phyloP scores from a whole-genome alignment of 2,329 filamentous ascomycete species.

The Penicillium sumatraense region DNA sequence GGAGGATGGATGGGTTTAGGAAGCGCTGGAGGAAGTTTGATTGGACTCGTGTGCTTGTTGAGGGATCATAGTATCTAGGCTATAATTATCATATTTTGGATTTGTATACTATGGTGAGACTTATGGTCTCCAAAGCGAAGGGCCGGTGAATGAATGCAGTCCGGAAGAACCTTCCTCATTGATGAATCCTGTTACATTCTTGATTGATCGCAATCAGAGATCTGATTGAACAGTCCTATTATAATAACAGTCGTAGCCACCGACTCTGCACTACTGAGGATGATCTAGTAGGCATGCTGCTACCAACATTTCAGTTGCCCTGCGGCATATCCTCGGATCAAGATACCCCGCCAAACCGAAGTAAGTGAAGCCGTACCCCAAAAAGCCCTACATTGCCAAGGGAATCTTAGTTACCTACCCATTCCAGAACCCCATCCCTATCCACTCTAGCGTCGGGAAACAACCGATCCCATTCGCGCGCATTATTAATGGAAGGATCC shows the following conservation, averaged over 20 bases:
- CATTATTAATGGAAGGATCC: background rate
- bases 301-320: too few relatives aligned
- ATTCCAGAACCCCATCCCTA: background rate
- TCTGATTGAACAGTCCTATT: too few relatives aligned
- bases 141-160: background rate
- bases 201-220: too few relatives aligned
- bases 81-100: background rate
- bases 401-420: background rate
- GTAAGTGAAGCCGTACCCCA: background rate
- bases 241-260: too few relatives aligned
- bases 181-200: background rate
- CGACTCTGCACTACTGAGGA: too few relatives aligned
- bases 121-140: too few relatives aligned
- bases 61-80: conserved; percentile 41
- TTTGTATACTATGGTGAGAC: background rate
- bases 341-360: background rate
- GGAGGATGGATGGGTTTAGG: conserved; percentile 75
- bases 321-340: too few relatives aligned
- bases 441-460: too few relatives aligned
- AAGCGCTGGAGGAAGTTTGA: conserved; percentile 92
- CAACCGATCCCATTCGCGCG: background rate
- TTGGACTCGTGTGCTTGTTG: conserved; percentile 71
- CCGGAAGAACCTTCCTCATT: background rate
- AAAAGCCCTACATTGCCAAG: background rate
- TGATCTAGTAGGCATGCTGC: too few relatives aligned